These are phyloP conservation scores for Melastoma candidum DNA, from an alignment of 441 rosid genomes.

Conservation along the genomic window DNA sequence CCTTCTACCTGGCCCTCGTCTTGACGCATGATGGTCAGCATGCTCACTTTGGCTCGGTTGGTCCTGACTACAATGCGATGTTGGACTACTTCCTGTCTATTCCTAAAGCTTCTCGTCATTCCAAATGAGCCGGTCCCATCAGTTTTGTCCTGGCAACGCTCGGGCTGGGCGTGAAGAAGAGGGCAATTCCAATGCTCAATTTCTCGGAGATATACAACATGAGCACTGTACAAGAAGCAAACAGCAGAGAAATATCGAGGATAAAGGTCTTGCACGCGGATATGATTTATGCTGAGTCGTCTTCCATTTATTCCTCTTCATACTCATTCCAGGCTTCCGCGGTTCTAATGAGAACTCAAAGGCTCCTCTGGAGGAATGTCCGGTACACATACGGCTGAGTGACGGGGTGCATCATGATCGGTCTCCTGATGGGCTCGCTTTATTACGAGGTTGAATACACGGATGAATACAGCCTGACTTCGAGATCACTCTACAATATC, in stretches of 20 bases:
- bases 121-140: slow-evolving; percentile 17
- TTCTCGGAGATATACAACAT: slow-evolving; percentile 2
- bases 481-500: slow-evolving; percentile 10
- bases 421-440: slow-evolving; percentile 24
- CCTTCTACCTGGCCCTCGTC: slow-evolving; percentile 23
- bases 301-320: slow-evolving; percentile 16
- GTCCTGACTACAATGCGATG: slow-evolving; percentile 14
- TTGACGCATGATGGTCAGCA: slow-evolving; percentile 20
- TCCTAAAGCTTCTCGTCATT: slow-evolving; percentile 17
- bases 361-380: slow-evolving; percentile 24
- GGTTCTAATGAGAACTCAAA: slow-evolving; percentile 25
- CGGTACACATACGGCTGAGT: slow-evolving; percentile 21
- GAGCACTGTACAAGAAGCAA: slow-evolving; percentile 1
- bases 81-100: slow-evolving; percentile 18
- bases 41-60: slow-evolving; percentile 24
- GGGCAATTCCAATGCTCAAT: slow-evolving; percentile 4
- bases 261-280: slow-evolving; percentile 1
- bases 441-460: slow-evolving; percentile 21
- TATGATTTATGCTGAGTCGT: slow-evolving; percentile 5
- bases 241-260: slow-evolving; percentile 5
- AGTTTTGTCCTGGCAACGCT: slow-evolving; percentile 22
- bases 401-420: slow-evolving; percentile 20
- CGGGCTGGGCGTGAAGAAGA: slow-evolving; percentile 16
- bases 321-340: slow-evolving; percentile 19
- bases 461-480: slow-evolving; percentile 19